Conservation (phyloP, 768 basidiomycete species). For the Pleurotus giganteus region DNA sequence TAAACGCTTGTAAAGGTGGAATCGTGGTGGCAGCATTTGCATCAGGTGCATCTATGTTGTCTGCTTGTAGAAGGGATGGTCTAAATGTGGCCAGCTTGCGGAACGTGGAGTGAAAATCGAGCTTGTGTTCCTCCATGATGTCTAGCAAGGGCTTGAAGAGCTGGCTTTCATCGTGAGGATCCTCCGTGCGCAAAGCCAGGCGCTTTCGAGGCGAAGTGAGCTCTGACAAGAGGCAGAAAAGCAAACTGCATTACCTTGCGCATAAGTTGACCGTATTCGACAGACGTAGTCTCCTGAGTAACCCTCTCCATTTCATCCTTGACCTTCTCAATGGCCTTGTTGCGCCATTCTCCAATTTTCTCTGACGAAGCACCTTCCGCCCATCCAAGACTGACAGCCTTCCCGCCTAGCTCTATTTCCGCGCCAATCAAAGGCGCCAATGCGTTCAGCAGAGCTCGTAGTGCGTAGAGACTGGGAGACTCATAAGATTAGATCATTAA, state of each 20-base stretch:
- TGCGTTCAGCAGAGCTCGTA: slow-evolving; percentile 72
- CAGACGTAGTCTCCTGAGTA: slow-evolving; percentile 54
- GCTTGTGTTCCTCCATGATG: slow-evolving; percentile 64
- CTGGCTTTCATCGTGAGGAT: slow-evolving; percentile 54
- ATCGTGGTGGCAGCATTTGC: neutral
- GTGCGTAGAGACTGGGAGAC: slow-evolving; percentile 64
- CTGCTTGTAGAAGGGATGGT: slow-evolving; percentile 29
- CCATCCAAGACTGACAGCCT: slow-evolving; percentile 62
- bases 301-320: slow-evolving; percentile 62
- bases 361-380: slow-evolving; percentile 49
- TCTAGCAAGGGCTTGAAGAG: slow-evolving; percentile 71
- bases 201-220: slow-evolving; percentile 43
- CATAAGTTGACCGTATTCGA: slow-evolving; percentile 69
- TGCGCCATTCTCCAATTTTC: slow-evolving; percentile 59
- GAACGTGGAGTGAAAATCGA: slow-evolving; percentile 93
- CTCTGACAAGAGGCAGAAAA: neutral
- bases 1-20: slow-evolving; percentile 36
- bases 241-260: slow-evolving; percentile 47
- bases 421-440: slow-evolving; percentile 86
- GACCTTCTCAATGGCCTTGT: slow-evolving; percentile 48
- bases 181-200: slow-evolving; percentile 65
- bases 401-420: slow-evolving; percentile 57
- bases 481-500: slow-evolving; percentile 4
- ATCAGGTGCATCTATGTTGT: slow-evolving; percentile 4
- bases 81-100: slow-evolving; percentile 66